Percentiles rank a stretch among this genome's conserved stretches.
Conservation (phyloP, 2,329 filamentous ascomycete species). For the Fusarium longipes region DNA sequence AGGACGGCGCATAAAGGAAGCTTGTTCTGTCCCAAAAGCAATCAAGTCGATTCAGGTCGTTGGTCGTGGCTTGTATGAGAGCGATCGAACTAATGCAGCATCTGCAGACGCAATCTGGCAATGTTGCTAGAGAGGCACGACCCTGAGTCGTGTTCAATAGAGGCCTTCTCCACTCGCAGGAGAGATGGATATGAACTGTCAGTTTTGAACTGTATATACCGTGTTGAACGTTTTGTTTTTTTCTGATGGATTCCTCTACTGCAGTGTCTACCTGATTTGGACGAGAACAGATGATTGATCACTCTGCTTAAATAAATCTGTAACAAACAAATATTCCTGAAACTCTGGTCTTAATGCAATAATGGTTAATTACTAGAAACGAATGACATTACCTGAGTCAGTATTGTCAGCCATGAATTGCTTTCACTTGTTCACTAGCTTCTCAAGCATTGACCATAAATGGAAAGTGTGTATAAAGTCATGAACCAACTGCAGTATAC, state of each 20-base stretch:
- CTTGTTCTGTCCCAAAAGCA: conserved; percentile 5
- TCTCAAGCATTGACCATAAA: conserved; percentile 27
- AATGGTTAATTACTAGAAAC: background rate
- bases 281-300: background rate
- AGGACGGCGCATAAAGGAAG: background rate
- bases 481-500: background rate
- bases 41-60: background rate
- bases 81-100: conserved; percentile 13
- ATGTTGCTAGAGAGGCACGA: conserved; percentile 28
- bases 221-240: background rate
- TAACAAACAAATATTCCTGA: background rate
- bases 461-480: conserved; percentile 12
- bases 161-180: conserved; percentile 18
- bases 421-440: conserved; percentile 17
- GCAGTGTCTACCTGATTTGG: background rate
- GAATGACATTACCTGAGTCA: conserved; percentile 22
- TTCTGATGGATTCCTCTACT: background rate
- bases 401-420: conserved; percentile 10
- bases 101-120: conserved; percentile 30
- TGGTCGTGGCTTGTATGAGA: conserved; percentile 10
- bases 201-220: background rate
- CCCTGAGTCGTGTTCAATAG: conserved; percentile 43
- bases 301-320: background rate
- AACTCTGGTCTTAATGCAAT: background rate
- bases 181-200: background rate